Conservation (phyloP, 2,329 filamentous ascomycete genomes). For the Claviceps monticola region DNA sequence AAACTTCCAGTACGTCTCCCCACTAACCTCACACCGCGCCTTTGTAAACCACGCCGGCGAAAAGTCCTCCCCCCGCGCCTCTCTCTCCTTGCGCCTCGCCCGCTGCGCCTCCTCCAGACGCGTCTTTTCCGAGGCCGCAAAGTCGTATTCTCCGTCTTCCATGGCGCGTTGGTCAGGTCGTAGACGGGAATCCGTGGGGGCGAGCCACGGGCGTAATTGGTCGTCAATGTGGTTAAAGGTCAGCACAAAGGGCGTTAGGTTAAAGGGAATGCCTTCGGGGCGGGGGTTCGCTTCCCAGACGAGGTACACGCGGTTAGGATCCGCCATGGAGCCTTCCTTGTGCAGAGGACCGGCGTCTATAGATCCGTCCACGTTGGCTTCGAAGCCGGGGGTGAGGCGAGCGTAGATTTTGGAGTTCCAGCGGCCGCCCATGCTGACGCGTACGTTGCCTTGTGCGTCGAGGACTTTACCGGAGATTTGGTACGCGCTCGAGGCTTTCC, state of each 20-base stretch:
- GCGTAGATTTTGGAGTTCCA: slow-evolving; percentile 99
- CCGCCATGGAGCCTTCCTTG: slow-evolving; percentile 40
- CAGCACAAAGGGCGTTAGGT: slow-evolving; percentile 88
- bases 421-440: slow-evolving; percentile 79
- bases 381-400: slow-evolving; percentile 79
- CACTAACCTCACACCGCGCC: slow-evolving; percentile 60
- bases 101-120: slow-evolving; percentile 86
- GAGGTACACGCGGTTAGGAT: slow-evolving; percentile 65
- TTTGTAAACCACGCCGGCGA: slow-evolving; percentile 74
- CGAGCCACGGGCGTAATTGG: slow-evolving; percentile 59
- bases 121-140: slow-evolving; percentile 88
- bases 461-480: slow-evolving; percentile 78
- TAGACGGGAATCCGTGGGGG: slow-evolving; percentile 87
- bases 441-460: slow-evolving; percentile 63
- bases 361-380: slow-evolving; percentile 54
- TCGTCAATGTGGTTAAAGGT: slow-evolving; percentile 88
- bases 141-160: slow-evolving; percentile 95
- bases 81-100: slow-evolving; percentile 55
- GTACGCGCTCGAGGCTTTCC: slow-evolving; percentile 88
- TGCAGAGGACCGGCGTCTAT: slow-evolving; percentile 24
- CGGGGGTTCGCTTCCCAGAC: slow-evolving; percentile 84
- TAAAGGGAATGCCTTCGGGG: slow-evolving; percentile 82
- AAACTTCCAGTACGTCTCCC: slow-evolving; percentile 82
- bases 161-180: slow-evolving; percentile 92
- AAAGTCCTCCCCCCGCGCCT: slow-evolving; percentile 70